Evolutionary conservation across 1,284 basidiomycete species (phyloP), one percentile per base, ranked within the genome.

Genomic region (Austroboletus niveus): DNA sequence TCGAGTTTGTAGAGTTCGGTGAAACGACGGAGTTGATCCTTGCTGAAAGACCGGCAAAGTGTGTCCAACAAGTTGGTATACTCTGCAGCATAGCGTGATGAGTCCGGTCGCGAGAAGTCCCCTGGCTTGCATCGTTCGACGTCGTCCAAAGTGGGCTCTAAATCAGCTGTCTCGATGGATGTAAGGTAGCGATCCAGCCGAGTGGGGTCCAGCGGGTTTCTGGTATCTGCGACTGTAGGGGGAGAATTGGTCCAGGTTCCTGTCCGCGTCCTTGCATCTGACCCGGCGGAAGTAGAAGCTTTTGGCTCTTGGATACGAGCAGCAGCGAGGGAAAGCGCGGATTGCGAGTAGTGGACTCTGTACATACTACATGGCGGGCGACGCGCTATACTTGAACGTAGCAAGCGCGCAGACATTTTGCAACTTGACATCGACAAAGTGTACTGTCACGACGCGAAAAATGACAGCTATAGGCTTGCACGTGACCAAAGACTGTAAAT

Each of bases 1-100:
- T 66, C 64, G 27, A 82, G 60, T 27, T 70, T 69, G 56, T 82
- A 80, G 44, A 80, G 57, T 42, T 73, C 63, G 12, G 79, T 59
- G 56, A 87, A 82, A 42, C 70, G 61, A n/a, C 73, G 75, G 29
- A 90, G 71, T 60, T 89, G 87, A 34, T 73, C 68, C 53, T 72
- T 75, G 57, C 76, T 85, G 65, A 90, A 90, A 9, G 85, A 80
- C n/a, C 76, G 76, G 53, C 76, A 75, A 17, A 90, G 69, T 2
- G 67, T 74, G 41, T 78, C 74, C 42, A 80, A 54, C 17, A 85
- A 68, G 15, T 68, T 61, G 32, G 74, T 72, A 59, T 87, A 87
- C 46, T 78, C 70, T n/a, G 60, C 52, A 43, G 77, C 73, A 61
- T 87, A 90, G 50, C 72, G 58, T 3, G 69, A 63, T 5, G 75